Conservation (phyloP, 768 basidiomycete species). For the Podaxis sp. region DNA sequence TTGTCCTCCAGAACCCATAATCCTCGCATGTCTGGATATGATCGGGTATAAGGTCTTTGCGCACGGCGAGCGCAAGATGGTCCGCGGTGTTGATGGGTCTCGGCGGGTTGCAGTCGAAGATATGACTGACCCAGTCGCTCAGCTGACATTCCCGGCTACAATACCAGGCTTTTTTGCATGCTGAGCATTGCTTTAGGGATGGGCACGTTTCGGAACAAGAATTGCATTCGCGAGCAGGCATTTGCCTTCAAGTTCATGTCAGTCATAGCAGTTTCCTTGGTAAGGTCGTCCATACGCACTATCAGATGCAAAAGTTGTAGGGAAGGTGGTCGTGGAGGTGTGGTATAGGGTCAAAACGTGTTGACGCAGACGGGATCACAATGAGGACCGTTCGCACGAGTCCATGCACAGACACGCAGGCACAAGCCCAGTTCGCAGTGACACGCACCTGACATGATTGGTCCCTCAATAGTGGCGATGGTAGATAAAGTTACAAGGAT, state of each 20-base stretch:
- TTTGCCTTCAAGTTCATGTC: neutral
- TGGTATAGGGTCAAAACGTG: too few species aligned
- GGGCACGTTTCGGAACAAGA: neutral
- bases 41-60: constrained; percentile 25
- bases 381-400: too few species aligned
- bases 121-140: constrained; percentile 27
- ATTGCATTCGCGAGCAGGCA: constrained; percentile 13
- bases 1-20: constrained; percentile 30
- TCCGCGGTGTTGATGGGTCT: constrained; percentile 29
- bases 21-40: constrained; percentile 31
- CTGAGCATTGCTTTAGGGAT: constrained; percentile 17
- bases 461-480: too few species aligned
- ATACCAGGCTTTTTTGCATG: constrained; percentile 29
- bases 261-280: too few species aligned
- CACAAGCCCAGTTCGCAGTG: too few species aligned
- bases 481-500: too few species aligned
- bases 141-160: constrained; percentile 31
- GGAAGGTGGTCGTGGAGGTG: too few species aligned
- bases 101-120: constrained; percentile 29
- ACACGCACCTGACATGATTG: too few species aligned
- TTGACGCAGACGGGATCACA: too few species aligned
- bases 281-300: too few species aligned
- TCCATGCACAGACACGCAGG: too few species aligned
- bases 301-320: too few species aligned
- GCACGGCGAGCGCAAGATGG: constrained; percentile 29